Conservation (phyloP, 345 rosid genomes). For the Pistacia vera region DNA sequence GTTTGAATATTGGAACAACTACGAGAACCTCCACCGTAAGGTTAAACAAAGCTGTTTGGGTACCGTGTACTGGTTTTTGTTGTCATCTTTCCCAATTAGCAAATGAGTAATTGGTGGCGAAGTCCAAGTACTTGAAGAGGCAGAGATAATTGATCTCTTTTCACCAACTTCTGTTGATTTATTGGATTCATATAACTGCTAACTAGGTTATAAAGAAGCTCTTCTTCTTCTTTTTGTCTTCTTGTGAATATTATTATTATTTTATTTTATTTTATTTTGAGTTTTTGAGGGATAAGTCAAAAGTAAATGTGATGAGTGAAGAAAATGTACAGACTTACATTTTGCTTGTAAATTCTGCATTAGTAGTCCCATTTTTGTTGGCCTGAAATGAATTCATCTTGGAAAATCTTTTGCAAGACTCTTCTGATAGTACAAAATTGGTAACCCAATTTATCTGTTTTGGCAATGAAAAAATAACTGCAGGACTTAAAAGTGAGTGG, state of each 20-base stretch:
- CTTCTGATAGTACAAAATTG: too few relatives aligned
- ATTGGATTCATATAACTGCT: background rate
- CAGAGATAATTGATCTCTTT: background rate
- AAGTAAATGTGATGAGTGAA: background rate
- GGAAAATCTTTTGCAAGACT: too few relatives aligned
- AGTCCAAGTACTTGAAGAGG: background rate
- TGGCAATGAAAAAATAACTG: too few relatives aligned
- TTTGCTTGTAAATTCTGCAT: constrained; percentile 16
- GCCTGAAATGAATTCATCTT: background rate
- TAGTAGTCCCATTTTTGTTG: constrained; percentile 1
- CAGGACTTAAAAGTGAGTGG: too few relatives aligned
- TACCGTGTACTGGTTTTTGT: too few relatives aligned
- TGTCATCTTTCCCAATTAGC: constrained; percentile 14
- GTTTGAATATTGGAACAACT: constrained; percentile 31
- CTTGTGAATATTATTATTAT: constrained; percentile 7
- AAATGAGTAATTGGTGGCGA: background rate
- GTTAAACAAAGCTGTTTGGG: too few relatives aligned
- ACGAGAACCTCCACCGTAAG: constrained; percentile 26
- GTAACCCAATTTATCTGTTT: too few relatives aligned
- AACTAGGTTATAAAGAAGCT: background rate
- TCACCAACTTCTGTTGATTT: background rate
- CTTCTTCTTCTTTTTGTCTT: background rate
- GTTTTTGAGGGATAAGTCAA: background rate
- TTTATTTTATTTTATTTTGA: background rate
- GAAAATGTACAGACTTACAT: background rate